These are phyloP conservation scores for Cryptococcus sp. DNA, from an alignment of 1,284 basidiomycete genomes.

Conservation along the genomic window DNA sequence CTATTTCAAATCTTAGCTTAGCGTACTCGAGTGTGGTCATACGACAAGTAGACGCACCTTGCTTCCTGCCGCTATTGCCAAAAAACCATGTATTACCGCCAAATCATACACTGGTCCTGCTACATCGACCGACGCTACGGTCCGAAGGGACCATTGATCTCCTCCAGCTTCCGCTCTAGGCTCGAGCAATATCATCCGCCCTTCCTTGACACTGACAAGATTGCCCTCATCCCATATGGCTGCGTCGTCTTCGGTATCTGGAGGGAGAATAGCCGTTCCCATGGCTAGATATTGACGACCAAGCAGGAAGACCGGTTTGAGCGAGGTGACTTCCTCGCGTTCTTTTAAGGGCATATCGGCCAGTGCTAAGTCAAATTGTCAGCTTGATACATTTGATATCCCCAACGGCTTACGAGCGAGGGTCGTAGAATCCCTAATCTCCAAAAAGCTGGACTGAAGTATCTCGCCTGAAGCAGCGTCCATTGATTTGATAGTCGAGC, in stretches of 20 bases:
- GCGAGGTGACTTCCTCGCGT: constrained; percentile 36
- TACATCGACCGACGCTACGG: constrained; percentile 26
- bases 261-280: constrained; percentile 43
- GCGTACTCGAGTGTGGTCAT: not conserved
- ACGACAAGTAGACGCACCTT: constrained; percentile 52
- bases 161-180: constrained; percentile 6
- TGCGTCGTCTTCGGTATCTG: constrained; percentile 35
- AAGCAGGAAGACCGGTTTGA: constrained; percentile 30
- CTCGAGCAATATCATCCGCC: constrained; percentile 43
- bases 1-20: constrained; percentile 12
- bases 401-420: constrained; percentile 62
- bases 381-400: not conserved
- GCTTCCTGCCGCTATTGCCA: constrained; percentile 69
- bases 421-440: constrained; percentile 65
- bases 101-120: constrained; percentile 47
- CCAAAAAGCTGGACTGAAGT: constrained; percentile 61
- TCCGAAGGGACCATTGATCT: constrained; percentile 23
- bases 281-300: constrained; percentile 43
- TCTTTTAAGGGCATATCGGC: constrained; percentile 25
- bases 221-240: constrained; percentile 21
- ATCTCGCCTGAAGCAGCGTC: constrained; percentile 61
- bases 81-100: constrained; percentile 46
- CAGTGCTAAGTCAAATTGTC: constrained; percentile 22
- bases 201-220: constrained; percentile 35
- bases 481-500: constrained; percentile 60